Evolutionary conservation across 805 yeast genomes (phyloP).

Genomic region (Candida ponderosae): DNA sequence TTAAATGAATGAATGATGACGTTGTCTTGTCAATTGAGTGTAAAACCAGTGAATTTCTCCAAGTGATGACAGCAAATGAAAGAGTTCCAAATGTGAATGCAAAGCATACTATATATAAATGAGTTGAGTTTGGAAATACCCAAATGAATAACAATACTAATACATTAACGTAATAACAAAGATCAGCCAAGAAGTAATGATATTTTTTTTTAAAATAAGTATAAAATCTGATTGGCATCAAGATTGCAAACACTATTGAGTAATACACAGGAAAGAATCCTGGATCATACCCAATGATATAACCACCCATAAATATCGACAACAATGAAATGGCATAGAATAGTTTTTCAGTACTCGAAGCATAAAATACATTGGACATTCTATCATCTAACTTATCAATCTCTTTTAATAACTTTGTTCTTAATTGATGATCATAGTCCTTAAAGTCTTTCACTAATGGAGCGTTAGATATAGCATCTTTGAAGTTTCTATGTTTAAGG

Average conservation of each 20-base stretch:
- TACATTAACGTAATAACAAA: constrained; percentile 85
- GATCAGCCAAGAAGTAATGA: constrained; percentile 86
- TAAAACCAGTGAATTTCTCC: constrained; percentile 90
- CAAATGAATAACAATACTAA: constrained; percentile 67
- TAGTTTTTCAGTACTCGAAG: constrained; percentile 60
- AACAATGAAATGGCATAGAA: constrained; percentile 73
- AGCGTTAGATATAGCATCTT: constrained; percentile 7
- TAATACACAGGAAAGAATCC: constrained; percentile 70
- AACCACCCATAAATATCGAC: constrained; percentile 63
- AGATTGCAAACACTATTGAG: constrained; percentile 46
- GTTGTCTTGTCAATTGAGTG: constrained; percentile 92
- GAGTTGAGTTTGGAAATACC: constrained; percentile 69
- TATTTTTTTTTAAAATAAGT: constrained; percentile 72
- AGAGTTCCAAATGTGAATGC: constrained; percentile 85
- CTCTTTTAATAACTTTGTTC: constrained; percentile 16
- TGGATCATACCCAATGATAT: constrained; percentile 72
- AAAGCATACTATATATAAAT: constrained; percentile 74
- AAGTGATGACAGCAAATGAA: constrained; percentile 88
- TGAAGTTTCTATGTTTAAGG: constrained; percentile 5
- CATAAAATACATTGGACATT: constrained; percentile 27
- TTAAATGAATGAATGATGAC: constrained; percentile 79
- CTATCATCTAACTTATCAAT: constrained; percentile 31
- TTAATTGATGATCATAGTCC: constrained; percentile 17
- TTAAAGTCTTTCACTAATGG: constrained; percentile 11
- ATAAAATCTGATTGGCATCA: constrained; percentile 82